These are phyloP conservation scores for Aleurites moluccanus DNA, from an alignment of 441 rosid species.

Conservation along the genomic window DNA sequence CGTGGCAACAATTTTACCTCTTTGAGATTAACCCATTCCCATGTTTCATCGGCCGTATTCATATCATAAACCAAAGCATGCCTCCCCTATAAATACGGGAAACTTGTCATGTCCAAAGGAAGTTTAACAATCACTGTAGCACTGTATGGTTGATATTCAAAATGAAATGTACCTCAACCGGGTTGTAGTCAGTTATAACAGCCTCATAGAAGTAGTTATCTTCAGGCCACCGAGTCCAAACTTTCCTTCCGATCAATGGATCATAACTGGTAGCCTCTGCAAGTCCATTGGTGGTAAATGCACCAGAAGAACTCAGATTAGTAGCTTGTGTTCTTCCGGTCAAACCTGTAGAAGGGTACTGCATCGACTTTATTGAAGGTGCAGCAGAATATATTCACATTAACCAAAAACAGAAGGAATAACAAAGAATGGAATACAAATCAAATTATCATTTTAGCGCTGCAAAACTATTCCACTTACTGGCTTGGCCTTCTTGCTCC, in stretches of 20 bases:
- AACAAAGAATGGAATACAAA: neutral
- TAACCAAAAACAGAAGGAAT: slow-evolving; percentile 11
- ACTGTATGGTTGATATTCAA: slow-evolving; percentile 21
- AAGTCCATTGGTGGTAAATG: slow-evolving; percentile 55
- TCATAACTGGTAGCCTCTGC: slow-evolving; percentile 62
- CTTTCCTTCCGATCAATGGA: slow-evolving; percentile 77
- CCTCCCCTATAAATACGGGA: slow-evolving; percentile 58
- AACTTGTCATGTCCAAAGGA: slow-evolving; percentile 25
- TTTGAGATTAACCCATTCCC: slow-evolving; percentile 99
- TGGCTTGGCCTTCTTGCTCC: slow-evolving; percentile 81
- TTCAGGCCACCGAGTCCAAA: slow-evolving; percentile 99
- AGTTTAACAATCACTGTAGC: slow-evolving; percentile 13
- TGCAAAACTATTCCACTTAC: slow-evolving; percentile 48
- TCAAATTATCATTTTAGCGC: slow-evolving; percentile 14
- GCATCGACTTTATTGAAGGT: slow-evolving; percentile 51
- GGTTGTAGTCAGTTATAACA: slow-evolving; percentile 76
- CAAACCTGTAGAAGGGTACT: slow-evolving; percentile 58
- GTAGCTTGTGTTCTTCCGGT: slow-evolving; percentile 65
- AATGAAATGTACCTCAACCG: slow-evolving; percentile 50
- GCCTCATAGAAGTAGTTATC: slow-evolving; percentile 95
- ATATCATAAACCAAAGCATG: slow-evolving; percentile 98
- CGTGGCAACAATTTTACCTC: slow-evolving; percentile 57
- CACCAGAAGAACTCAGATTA: slow-evolving; percentile 45
- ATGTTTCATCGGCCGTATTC: slow-evolving; percentile 71
- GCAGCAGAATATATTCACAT: slow-evolving; percentile 29